phyloP scores from a whole-genome alignment of 441 rosid genomes.

The Pelargonium cotyledonis region DNA sequence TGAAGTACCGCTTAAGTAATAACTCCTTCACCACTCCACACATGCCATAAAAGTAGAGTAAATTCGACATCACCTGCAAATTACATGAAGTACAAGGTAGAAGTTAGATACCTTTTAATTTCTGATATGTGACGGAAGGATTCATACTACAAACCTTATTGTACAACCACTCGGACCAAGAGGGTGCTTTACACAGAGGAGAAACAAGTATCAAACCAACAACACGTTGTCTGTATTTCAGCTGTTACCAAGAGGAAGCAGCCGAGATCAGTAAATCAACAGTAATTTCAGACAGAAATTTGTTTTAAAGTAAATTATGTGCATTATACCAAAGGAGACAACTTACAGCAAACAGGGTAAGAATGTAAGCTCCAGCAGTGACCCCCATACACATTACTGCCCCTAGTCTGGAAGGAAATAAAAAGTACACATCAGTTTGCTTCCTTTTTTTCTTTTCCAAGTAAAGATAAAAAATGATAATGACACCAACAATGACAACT shows the following conservation, averaged over 20 bases:
- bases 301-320: neutral
- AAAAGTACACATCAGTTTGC: neutral
- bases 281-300: neutral
- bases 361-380: conserved; percentile 92
- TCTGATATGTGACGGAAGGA: neutral
- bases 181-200: conserved; percentile 85
- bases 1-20: conserved; percentile 78
- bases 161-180: conserved; percentile 94
- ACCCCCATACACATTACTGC: conserved; percentile 97
- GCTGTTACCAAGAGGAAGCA: conserved; percentile 30
- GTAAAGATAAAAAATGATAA: neutral
- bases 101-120: neutral
- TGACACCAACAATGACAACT: neutral
- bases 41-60: conserved; percentile 85
- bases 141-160: conserved; percentile 55
- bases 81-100: neutral
- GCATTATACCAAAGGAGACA: conserved; percentile 22
- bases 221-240: conserved; percentile 83
- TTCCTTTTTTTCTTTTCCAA: neutral
- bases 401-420: conserved; percentile 53
- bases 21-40: conserved; percentile 84
- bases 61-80: conserved; percentile 77
- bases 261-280: neutral
- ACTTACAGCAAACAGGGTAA: conserved; percentile 77
- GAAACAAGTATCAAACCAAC: conserved; percentile 84